A percentile compares a stretch with the other conserved stretches of the same genome.
These are phyloP conservation scores for Alternaria dauci DNA, from an alignment of 2,329 filamentous ascomycete species.

Conservation along the genomic window DNA sequence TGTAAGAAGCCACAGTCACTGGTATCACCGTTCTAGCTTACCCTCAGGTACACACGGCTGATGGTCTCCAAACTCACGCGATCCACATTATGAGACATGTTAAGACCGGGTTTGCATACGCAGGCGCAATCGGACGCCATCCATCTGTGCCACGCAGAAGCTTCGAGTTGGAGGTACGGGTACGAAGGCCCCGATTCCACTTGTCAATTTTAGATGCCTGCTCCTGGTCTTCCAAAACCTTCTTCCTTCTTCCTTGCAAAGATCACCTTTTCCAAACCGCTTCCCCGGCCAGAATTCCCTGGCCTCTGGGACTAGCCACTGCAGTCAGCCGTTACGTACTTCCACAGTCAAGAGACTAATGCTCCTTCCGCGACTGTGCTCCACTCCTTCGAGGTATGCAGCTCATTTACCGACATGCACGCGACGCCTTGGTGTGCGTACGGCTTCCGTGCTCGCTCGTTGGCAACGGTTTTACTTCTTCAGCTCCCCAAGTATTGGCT, in stretches of 20 bases:
- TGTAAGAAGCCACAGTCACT: conserved; percentile 20
- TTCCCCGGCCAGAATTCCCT: conserved; percentile 15
- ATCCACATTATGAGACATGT: conserved; percentile 8
- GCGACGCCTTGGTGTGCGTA: conserved; percentile 19
- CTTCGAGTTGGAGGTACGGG: conserved; percentile 21
- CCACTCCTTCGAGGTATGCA: conserved; percentile 9
- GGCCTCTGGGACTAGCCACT: conserved; percentile 9
- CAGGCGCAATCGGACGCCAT: conserved; percentile 16
- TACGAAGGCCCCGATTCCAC: conserved; percentile 7
- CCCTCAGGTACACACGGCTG: conserved; percentile 7
- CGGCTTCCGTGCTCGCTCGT: conserved; percentile 11
- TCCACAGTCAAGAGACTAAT: conserved; percentile 19
- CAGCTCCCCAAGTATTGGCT: conserved; percentile 16
- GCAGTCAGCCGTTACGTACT: conserved; percentile 16
- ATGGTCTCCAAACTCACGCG: conserved; percentile 11
- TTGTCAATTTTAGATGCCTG: conserved; percentile 2
- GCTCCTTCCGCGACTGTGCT: conserved; percentile 19
- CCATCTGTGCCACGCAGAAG: conserved; percentile 17
- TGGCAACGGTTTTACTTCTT: conserved; percentile 19
- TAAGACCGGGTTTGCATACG: conserved; percentile 24
- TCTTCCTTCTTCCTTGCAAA: conserved; percentile 11
- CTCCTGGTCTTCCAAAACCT: conserved; percentile 6
- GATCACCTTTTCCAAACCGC: conserved; percentile 12
- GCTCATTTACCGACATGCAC: conserved; percentile 12
- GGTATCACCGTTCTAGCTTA: conserved; percentile 11